Conservation (phyloP, 169 alveolate genomes). For the Babesia caballi region DNA sequence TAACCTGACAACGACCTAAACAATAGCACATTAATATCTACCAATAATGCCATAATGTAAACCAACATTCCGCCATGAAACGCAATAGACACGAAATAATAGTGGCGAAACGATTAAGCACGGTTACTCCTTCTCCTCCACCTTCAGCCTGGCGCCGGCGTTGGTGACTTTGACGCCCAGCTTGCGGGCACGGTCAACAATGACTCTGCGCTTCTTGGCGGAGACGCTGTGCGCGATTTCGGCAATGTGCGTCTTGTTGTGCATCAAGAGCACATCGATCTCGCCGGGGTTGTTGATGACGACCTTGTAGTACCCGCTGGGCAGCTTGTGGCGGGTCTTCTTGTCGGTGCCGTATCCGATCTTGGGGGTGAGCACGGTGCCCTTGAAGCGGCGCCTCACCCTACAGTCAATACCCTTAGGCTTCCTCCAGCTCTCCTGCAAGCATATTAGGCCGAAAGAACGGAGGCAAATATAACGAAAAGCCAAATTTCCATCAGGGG, state of each 20-base stretch:
- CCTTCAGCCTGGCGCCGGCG: conserved; percentile 80
- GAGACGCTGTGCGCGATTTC: conserved; percentile 92
- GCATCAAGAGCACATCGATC: conserved; percentile 93
- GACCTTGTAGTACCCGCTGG: conserved; percentile 91
- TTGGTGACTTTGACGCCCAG: conserved; percentile 89
- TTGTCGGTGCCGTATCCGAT: conserved; percentile 96
- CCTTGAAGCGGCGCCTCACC: conserved; percentile 94
- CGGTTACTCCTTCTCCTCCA: conserved; percentile 73
- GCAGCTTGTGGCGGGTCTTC: conserved; percentile 89
- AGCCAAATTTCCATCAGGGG: too few species aligned
- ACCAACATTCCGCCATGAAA: too few species aligned
- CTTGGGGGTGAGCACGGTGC: conserved; percentile 92
- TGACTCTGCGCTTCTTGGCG: conserved; percentile 87
- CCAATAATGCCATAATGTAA: too few species aligned
- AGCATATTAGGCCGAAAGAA: neutral
- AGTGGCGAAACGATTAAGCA: neutral
- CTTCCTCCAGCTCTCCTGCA: conserved; percentile 92
- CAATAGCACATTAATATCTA: too few species aligned
- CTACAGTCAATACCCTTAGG: conserved; percentile 97
- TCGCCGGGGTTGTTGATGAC: conserved; percentile 87
- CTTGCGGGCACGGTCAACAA: conserved; percentile 93
- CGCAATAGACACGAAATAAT: neutral
- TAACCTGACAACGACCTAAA: too few species aligned
- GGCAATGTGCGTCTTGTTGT: conserved; percentile 91
- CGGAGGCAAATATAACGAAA: too few species aligned